Conservation (phyloP, 176 grass and related monocot species). For the Aegilops tauschii region DNA sequence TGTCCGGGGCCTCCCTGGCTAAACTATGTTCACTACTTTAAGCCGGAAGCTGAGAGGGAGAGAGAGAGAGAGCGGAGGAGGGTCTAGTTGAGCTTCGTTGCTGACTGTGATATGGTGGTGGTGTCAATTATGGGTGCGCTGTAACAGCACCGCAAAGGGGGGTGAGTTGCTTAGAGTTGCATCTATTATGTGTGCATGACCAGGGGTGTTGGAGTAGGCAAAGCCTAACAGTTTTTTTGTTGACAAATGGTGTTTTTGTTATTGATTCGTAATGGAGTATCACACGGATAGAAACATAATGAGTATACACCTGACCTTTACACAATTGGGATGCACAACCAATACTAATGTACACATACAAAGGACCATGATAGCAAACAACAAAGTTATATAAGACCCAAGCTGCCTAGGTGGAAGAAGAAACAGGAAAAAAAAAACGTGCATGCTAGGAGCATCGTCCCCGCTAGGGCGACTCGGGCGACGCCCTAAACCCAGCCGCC, state of each 20-base stretch:
- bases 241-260: no score
- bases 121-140: conserved; percentile 2
- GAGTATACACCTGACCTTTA: no score
- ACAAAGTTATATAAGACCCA: no score
- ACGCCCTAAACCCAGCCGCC: no score
- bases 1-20: neutral
- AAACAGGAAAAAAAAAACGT: no score
- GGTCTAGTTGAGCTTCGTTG: neutral
- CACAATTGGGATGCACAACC: no score
- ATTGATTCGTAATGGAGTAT: neutral
- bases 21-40: conserved; percentile 2
- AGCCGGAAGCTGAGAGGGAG: neutral
- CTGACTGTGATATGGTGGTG: neutral
- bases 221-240: neutral
- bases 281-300: no score
- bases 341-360: no score
- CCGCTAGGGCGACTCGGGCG: no score
- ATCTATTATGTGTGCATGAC: neutral
- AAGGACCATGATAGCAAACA: no score
- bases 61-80: neutral
- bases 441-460: no score
- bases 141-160: neutral
- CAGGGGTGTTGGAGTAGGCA: neutral
- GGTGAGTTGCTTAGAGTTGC: neutral
- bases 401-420: no score